A percentile compares a stretch with the other conserved stretches of the same genome.
These are phyloP conservation scores for Volvox carteri DNA, from an alignment of 163 green algal genomes.

Conservation along the genomic window DNA sequence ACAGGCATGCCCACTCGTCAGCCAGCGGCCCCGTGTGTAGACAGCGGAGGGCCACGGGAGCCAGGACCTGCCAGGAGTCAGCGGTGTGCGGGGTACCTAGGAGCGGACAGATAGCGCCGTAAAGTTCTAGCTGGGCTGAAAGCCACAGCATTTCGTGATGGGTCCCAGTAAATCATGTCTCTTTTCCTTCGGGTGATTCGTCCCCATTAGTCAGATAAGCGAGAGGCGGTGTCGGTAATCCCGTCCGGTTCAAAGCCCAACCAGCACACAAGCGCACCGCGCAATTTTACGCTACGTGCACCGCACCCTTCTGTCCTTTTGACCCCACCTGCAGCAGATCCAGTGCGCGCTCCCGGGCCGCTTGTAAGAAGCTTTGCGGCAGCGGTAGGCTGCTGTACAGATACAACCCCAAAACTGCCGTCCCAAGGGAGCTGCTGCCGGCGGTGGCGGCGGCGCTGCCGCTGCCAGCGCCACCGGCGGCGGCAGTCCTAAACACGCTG, in stretches of 20 bases:
- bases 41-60: background rate
- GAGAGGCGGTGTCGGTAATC: too few relatives aligned
- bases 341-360: background rate
- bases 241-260: too few relatives aligned
- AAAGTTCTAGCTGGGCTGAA: too few relatives aligned
- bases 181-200: too few relatives aligned
- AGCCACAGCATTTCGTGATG: too few relatives aligned
- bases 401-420: background rate
- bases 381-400: conserved; percentile 23
- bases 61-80: conserved; percentile 41
- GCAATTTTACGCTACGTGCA: too few relatives aligned
- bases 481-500: background rate
- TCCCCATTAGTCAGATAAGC: too few relatives aligned
- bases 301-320: too few relatives aligned
- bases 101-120: too few relatives aligned
- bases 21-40: background rate
- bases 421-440: background rate
- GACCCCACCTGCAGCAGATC: conserved; percentile 3
- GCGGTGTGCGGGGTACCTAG: too few relatives aligned
- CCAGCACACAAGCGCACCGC: too few relatives aligned
- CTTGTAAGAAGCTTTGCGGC: conserved; percentile 4
- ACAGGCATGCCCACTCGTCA: conserved; percentile 28
- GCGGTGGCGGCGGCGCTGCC: background rate
- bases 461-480: background rate
- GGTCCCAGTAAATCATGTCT: too few relatives aligned